A percentile compares a stretch with the other conserved stretches of the same genome.
Conservation (phyloP, 805 yeast genomes). For the Saccharomycopsis olivae region DNA sequence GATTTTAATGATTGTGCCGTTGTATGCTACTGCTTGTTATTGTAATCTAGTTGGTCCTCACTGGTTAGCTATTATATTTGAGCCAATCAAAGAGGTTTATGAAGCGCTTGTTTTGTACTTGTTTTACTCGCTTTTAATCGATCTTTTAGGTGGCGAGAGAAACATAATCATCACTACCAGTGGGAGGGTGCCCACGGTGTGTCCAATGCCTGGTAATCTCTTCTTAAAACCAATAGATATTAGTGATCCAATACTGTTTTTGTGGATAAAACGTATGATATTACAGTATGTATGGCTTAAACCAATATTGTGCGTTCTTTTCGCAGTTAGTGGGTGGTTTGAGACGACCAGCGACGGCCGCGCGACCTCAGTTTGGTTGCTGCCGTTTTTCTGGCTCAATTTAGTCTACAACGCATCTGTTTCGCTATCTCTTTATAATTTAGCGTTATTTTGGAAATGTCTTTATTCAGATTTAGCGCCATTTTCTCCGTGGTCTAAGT, state of each 20-base stretch:
- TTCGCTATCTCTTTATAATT: constrained; percentile 67
- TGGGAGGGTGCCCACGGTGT: constrained; percentile 61
- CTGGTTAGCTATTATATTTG: constrained; percentile 36
- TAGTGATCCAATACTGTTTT: constrained; percentile 73
- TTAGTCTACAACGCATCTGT: constrained; percentile 71
- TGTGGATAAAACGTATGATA: constrained; percentile 72
- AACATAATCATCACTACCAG: constrained; percentile 62
- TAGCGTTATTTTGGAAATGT: constrained; percentile 90
- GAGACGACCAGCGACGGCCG: no score
- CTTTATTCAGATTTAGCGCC: constrained; percentile 65
- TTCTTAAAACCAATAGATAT: constrained; percentile 57
- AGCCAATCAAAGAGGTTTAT: constrained; percentile 78
- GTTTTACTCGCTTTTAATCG: constrained; percentile 73
- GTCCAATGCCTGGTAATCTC: constrained; percentile 46
- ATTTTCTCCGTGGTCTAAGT: constrained; percentile 86
- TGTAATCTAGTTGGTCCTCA: constrained; percentile 38
- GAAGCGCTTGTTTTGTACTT: constrained; percentile 96
- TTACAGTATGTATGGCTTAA: constrained; percentile 94
- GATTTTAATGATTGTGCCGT: constrained; percentile 71
- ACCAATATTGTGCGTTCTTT: constrained; percentile 62
- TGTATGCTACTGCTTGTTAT: constrained; percentile 67
- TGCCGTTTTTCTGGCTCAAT: constrained; percentile 56
- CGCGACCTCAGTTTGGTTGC: no score
- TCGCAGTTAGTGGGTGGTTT: constrained; percentile 38
- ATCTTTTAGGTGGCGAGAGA: constrained; percentile 86